Conservation (phyloP, 257 asterid genomes). For the Schizonepeta tenuifolia region DNA sequence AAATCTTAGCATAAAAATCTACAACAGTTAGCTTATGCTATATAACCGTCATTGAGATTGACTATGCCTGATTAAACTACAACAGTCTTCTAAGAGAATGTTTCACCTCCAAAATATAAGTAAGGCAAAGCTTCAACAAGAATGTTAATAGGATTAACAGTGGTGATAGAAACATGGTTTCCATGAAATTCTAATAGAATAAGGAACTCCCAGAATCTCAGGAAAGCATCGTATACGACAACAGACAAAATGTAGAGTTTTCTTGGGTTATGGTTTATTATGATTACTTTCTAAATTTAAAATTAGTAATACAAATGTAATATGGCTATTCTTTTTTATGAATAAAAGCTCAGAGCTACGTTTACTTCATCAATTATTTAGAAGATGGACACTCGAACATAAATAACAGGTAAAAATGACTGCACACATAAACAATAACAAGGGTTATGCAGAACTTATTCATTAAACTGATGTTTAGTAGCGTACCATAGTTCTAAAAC, state of each 20-base stretch:
- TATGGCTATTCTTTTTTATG: neutral
- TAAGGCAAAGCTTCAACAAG: constrained; percentile 10
- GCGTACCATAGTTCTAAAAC: constrained; percentile 83
- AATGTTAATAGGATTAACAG: constrained; percentile 10
- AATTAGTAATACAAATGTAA: neutral
- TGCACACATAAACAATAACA: neutral
- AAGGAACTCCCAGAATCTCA: neutral
- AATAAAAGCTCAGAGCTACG: neutral
- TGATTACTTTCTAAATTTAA: constrained; percentile 24
- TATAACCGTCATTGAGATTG: neutral
- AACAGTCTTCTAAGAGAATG: constrained; percentile 7
- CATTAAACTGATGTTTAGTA: constrained; percentile 33
- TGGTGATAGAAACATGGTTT: constrained; percentile 2
- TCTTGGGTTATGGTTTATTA: neutral
- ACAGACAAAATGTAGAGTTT: constrained; percentile 6
- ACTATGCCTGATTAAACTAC: constrained; percentile 5
- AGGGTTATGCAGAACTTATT: constrained; percentile 1
- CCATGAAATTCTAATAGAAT: neutral
- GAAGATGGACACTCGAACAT: constrained; percentile 15
- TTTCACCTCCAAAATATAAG: constrained; percentile 11
- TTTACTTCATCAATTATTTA: constrained; percentile 2
- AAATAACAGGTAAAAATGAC: constrained; percentile 14
- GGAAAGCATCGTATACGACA: neutral
- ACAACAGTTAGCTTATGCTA: neutral
- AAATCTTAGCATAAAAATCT: constrained; percentile 7